Evolutionary conservation across 306 rosid genomes (phyloP).

Genomic region (Oemleria cerasiformis): DNA sequence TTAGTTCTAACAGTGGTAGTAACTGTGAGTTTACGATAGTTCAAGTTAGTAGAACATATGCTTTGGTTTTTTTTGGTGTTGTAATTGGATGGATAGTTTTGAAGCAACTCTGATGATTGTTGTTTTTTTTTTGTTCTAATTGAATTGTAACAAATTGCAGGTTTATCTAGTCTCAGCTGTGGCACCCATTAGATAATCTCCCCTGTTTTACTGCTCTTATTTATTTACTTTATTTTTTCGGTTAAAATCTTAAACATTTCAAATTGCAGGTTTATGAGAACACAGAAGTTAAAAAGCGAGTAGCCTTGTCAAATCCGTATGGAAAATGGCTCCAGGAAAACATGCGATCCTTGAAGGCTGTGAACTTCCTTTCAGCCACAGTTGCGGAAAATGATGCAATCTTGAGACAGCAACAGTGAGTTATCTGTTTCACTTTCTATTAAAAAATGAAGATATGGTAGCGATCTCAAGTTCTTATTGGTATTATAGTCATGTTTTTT

Average conservation of each 20-base stretch:
- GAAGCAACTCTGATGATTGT: background rate
- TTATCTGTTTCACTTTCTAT: conserved; percentile 25
- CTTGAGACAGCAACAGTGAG: conserved; percentile 94
- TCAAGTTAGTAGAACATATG: background rate
- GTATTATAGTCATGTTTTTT: conserved; percentile 1
- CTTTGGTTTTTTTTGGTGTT: background rate
- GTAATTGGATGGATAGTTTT: background rate
- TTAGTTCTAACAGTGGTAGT: conserved; percentile 1
- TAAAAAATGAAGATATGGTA: background rate
- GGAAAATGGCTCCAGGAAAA: conserved; percentile 91
- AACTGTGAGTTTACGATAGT: background rate
- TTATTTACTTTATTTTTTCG: no score
- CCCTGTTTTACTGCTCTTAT: conserved; percentile 8
- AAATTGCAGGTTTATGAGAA: conserved; percentile 86
- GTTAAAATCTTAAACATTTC: conserved; percentile 25
- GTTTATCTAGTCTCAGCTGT: background rate
- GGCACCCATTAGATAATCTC: background rate
- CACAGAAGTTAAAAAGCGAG: conserved; percentile 91
- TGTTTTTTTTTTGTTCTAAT: background rate
- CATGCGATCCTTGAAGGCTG: conserved; percentile 69
- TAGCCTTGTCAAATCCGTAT: conserved; percentile 80
- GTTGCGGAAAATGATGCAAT: conserved; percentile 72
- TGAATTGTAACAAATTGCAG: background rate
- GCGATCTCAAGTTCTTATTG: conserved; percentile 14
- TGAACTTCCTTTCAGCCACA: conserved; percentile 70